Conservation (phyloP, 805 yeast species). For the Candida hispaniensis region DNA sequence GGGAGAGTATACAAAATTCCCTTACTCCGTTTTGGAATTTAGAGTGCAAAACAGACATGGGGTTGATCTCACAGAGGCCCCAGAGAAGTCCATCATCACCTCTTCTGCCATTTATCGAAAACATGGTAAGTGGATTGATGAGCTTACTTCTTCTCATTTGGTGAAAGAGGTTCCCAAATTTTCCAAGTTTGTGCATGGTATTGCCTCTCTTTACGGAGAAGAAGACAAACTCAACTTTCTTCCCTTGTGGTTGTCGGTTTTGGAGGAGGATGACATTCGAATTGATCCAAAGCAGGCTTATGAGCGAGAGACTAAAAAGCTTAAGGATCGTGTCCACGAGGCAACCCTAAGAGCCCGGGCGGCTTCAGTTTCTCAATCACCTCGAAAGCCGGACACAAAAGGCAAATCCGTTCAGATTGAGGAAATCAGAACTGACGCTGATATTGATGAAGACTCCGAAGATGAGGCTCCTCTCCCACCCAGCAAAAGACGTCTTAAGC, state of each 20-base stretch:
- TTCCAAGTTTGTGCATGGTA: constrained; percentile 87
- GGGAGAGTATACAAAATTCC: constrained; percentile 78
- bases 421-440: constrained; percentile 23
- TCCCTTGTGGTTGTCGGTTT: constrained; percentile 91
- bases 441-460: constrained; percentile 16
- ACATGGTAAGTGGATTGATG: constrained; percentile 60
- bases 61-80: constrained; percentile 30
- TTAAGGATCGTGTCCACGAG: constrained; percentile 10
- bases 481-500: constrained; percentile 10
- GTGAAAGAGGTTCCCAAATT: constrained; percentile 92
- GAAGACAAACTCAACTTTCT: constrained; percentile 81
- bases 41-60: constrained; percentile 42
- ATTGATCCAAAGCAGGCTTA: constrained; percentile 71
- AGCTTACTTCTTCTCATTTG: constrained; percentile 67
- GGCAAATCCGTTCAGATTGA: constrained; percentile 27
- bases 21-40: constrained; percentile 70
- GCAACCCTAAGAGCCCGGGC: constrained; percentile 11
- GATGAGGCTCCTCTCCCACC: constrained; percentile 10
- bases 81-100: constrained; percentile 21
- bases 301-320: constrained; percentile 49
- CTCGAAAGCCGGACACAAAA: constrained; percentile 6
- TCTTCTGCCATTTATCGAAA: constrained; percentile 18
- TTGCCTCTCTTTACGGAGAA: constrained; percentile 76
- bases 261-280: constrained; percentile 60
- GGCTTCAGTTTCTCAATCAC: constrained; percentile 12